A percentile compares a stretch with the other conserved stretches of the same genome.
Evolutionary conservation across 2,329 filamentous ascomycete genomes (phyloP).

Genomic region (Apiospora saccharicola): DNA sequence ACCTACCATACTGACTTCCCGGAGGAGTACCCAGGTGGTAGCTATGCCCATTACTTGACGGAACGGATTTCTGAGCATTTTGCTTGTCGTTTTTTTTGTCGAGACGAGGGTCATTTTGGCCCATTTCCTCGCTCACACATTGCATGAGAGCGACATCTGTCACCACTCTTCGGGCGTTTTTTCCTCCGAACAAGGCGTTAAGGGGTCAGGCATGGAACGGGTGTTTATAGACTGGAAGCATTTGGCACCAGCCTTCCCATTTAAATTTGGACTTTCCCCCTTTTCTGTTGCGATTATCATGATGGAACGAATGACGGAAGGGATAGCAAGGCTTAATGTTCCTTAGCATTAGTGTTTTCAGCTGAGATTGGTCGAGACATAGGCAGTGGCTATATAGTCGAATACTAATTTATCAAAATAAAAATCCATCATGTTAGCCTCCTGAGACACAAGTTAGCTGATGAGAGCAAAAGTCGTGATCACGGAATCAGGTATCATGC

Average conservation of each 20-base stretch:
- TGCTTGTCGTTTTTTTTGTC: background rate
- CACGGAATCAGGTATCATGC: background rate
- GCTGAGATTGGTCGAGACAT: constrained; percentile 1
- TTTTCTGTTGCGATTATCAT: background rate
- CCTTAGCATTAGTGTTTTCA: background rate
- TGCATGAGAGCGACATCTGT: background rate
- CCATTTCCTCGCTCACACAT: background rate
- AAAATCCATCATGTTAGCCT: too few species aligned
- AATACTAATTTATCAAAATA: background rate
- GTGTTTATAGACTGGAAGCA: constrained; percentile 9
- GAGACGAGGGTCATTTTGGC: background rate
- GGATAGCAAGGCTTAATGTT: background rate
- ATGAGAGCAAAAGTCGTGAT: background rate
- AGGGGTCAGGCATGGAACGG: constrained; percentile 6
- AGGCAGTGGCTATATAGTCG: constrained; percentile 1
- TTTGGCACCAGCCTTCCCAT: constrained; percentile 6
- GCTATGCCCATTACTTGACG: background rate
- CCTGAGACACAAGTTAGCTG: background rate
- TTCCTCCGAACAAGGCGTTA: background rate
- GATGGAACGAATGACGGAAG: constrained; percentile 3
- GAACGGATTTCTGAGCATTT: background rate
- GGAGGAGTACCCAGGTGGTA: background rate
- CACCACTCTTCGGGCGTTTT: too few species aligned
- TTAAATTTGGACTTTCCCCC: background rate
- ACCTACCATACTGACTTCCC: background rate